Evolutionary conservation across 441 rosid genomes (phyloP), one percentile per base, ranked within the genome.

Genomic region (Euphorbia celastroides): DNA sequence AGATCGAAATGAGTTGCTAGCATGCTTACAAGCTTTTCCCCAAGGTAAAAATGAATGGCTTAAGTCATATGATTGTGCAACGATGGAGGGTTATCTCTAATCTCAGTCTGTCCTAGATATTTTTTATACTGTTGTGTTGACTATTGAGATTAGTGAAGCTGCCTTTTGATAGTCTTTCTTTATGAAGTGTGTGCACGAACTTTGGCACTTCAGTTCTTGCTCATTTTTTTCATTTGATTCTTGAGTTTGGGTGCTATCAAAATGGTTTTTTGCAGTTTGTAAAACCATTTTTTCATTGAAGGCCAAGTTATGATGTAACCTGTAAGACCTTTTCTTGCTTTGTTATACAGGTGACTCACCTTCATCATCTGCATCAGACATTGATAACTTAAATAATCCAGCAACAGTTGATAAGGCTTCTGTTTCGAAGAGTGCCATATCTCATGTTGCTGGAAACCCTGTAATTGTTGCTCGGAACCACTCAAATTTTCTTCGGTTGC

Each of bases 321-420:
- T 8, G 30, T 59, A 9, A 58, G 48, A 46, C 59, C n/a, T 23
- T 59, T 48, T 55, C 17, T 61, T 57, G 60, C 22, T 14, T 46
- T 60, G 31, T 77, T 78, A 48, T 60, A 60, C 80, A 93, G 97
- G 96, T 70, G 97, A 91, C 72, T 91, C 96, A 58, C 95, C 99
- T 14, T 89, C 97, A 34, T 91, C 99, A 26, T 91, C 96, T 30
- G 87, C 90, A 70, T 93, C 99, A 19, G 99, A 93, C 76, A 74
- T 88, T 38, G 99, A 93, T 73, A 89, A 83, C 79, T 77, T 87
- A 69, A 80, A 78, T 72, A 79, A 84, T 77, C 86, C 79, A 75
- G 79, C 75, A 65, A 65, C 79, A 57, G 65, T 55, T 3, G 95
- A 87, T 65, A 88, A 75, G 82, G 74, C 78, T 70, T 68, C 78